These are phyloP conservation scores for Diaporthe sp. DNA, from an alignment of 2,329 filamentous ascomycete genomes.

Conservation along the genomic window DNA sequence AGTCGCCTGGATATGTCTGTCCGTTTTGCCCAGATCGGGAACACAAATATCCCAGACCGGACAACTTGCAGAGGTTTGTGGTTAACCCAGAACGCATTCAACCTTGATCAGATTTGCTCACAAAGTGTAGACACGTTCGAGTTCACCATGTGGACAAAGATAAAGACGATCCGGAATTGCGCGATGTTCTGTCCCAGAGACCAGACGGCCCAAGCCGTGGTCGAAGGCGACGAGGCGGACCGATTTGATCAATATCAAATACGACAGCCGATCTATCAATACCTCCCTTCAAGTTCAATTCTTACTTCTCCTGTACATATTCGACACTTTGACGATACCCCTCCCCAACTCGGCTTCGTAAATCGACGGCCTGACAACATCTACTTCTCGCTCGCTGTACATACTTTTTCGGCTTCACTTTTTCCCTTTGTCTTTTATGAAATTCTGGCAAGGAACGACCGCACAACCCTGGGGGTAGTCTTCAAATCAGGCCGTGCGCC, in stretches of 20 bases:
- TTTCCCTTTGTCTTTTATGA: slow-evolving; percentile 9
- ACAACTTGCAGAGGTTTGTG: slow-evolving; percentile 91
- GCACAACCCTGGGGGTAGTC: slow-evolving; percentile 24
- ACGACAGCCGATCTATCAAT: background rate
- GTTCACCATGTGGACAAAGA: slow-evolving; percentile 92
- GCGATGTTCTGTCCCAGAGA: slow-evolving; percentile 87
- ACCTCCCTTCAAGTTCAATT: background rate
- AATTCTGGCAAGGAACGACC: background rate
- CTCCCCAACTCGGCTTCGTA: background rate
- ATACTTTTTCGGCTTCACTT: slow-evolving; percentile 19
- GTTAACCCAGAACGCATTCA: slow-evolving; percentile 33
- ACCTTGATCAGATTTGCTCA: slow-evolving; percentile 38
- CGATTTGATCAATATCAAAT: slow-evolving; percentile 42
- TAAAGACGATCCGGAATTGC: slow-evolving; percentile 84
- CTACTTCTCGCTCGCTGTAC: slow-evolving; percentile 36
- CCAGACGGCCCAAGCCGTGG: slow-evolving; percentile 87
- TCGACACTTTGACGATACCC: slow-evolving; percentile 37
- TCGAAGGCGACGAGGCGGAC: slow-evolving; percentile 74
- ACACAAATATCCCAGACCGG: slow-evolving; percentile 93
- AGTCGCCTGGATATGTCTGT: slow-evolving; percentile 94
- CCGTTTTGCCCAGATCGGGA: slow-evolving; percentile 95
- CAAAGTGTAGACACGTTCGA: slow-evolving; percentile 79
- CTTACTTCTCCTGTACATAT: slow-evolving; percentile 32
- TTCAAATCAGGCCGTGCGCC: background rate
- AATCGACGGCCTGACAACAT: slow-evolving; percentile 19